A percentile compares a stretch with the other conserved stretches of the same genome.
Conservation (phyloP, 768 basidiomycete genomes). For the Psilocybe cyanescens region DNA sequence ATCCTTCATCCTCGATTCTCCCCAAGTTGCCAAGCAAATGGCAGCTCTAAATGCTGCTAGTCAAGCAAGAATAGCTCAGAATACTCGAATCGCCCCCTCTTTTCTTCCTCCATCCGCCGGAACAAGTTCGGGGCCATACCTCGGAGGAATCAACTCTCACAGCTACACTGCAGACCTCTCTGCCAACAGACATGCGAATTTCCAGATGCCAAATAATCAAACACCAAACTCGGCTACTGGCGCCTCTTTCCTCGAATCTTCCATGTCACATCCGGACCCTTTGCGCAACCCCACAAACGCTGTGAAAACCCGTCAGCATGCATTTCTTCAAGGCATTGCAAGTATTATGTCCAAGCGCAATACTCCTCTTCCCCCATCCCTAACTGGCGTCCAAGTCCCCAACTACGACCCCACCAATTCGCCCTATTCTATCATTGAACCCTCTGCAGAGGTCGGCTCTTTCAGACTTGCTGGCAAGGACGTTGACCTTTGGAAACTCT, state of each 20-base stretch:
- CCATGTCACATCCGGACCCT: constrained; percentile 37
- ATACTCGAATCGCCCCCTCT: constrained; percentile 41
- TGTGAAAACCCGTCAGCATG: constrained; percentile 58
- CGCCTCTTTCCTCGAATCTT: constrained; percentile 48
- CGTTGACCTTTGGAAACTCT: constrained; percentile 76
- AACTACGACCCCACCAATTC: constrained; percentile 67
- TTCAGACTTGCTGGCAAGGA: constrained; percentile 76
- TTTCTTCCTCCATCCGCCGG: constrained; percentile 43
- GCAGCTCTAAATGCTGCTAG: constrained; percentile 71
- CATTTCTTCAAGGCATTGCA: constrained; percentile 65
- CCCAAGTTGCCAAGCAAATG: constrained; percentile 79
- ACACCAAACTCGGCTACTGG: constrained; percentile 37
- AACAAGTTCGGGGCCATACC: constrained; percentile 71
- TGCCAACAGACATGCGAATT: constrained; percentile 41
- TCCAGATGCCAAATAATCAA: constrained; percentile 48
- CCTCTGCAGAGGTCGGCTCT: constrained; percentile 61
- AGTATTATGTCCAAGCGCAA: constrained; percentile 58
- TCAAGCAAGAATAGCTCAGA: constrained; percentile 61
- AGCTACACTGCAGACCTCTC: constrained; percentile 42
- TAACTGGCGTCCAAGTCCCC: constrained; percentile 63
- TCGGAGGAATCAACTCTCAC: constrained; percentile 61
- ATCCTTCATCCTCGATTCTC: constrained; percentile 63
- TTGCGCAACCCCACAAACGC: constrained; percentile 39
- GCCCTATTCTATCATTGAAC: constrained; percentile 69
- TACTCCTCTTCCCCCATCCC: constrained; percentile 73